phyloP scores from a whole-genome alignment of 2,329 filamentous ascomycete species.

The Xylariomycetidae sp. region DNA sequence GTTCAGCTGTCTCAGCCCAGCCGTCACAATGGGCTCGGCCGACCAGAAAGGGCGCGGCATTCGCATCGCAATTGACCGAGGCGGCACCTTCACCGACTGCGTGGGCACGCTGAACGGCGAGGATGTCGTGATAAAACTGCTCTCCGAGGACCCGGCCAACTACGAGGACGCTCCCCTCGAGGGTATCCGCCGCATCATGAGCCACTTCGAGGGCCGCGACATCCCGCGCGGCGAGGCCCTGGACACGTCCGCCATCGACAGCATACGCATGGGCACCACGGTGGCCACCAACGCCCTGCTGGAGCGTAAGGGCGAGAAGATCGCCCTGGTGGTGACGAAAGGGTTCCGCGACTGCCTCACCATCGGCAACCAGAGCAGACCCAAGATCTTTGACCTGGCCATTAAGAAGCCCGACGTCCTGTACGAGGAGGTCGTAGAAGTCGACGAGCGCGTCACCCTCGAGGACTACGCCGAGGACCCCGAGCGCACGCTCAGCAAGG shows the following conservation, averaged over 20 bases:
- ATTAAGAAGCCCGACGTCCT: slow-evolving; percentile 84
- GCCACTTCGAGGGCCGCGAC: slow-evolving; percentile 67
- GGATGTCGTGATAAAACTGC: slow-evolving; percentile 79
- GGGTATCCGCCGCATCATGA: slow-evolving; percentile 82
- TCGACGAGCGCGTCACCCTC: slow-evolving; percentile 84
- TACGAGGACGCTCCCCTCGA: slow-evolving; percentile 89
- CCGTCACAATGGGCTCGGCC: slow-evolving; percentile 29
- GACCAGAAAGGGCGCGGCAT: slow-evolving; percentile 49
- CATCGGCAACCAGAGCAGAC: slow-evolving; percentile 87
- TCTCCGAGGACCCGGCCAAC: slow-evolving; percentile 86
- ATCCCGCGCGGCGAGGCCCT: slow-evolving; percentile 76
- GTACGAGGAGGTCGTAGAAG: slow-evolving; percentile 80
- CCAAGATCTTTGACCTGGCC: slow-evolving; percentile 85
- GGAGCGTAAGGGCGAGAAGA: slow-evolving; percentile 84
- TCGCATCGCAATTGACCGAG: slow-evolving; percentile 73
- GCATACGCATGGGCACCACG: slow-evolving; percentile 93
- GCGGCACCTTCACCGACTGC: slow-evolving; percentile 90
- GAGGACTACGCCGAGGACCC: slow-evolving; percentile 93
- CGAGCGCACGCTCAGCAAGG: slow-evolving; percentile 50
- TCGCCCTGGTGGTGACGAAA: slow-evolving; percentile 80
- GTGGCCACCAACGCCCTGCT: slow-evolving; percentile 90
- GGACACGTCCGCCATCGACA: slow-evolving; percentile 79
- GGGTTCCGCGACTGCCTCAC: slow-evolving; percentile 84
- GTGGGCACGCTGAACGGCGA: slow-evolving; percentile 75
- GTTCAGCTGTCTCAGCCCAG: background rate